These are phyloP conservation scores for Epichloe baconii DNA, from an alignment of 2,329 filamentous ascomycete species.

Conservation along the genomic window DNA sequence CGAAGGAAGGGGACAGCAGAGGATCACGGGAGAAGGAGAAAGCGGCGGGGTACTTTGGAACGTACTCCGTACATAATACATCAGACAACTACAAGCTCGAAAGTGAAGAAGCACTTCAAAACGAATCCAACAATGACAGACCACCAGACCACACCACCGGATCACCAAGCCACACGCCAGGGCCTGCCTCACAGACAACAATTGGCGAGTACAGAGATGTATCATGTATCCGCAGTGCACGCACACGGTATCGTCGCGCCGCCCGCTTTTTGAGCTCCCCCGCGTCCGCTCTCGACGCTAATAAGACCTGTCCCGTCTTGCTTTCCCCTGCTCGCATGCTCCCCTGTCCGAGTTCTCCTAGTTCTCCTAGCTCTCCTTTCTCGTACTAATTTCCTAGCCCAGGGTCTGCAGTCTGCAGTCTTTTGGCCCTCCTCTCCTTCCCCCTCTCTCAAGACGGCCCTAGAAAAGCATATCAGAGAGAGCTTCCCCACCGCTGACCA, in stretches of 20 bases:
- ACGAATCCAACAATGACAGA: too few species aligned
- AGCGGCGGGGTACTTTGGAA: neutral
- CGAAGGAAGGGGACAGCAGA: too few species aligned
- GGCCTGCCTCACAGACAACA: too few species aligned
- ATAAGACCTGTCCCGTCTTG: neutral
- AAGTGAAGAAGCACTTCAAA: too few species aligned
- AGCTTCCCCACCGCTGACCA: slow-evolving; percentile 3
- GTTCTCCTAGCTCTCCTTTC: neutral
- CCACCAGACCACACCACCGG: too few species aligned
- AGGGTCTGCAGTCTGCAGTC: neutral
- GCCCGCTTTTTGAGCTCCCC: neutral
- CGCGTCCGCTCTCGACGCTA: slow-evolving; percentile 1
- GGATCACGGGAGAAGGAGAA: too few species aligned
- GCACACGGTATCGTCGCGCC: neutral
- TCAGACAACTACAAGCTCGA: neutral
- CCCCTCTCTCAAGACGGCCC: neutral
- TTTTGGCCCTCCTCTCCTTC: neutral
- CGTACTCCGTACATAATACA: neutral
- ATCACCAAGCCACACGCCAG: too few species aligned
- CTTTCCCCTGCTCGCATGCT: neutral
- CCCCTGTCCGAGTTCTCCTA: neutral
- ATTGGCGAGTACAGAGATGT: too few species aligned
- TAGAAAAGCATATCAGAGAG: slow-evolving; percentile 7
- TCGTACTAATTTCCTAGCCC: slow-evolving; percentile 2
- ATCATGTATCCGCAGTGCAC: neutral